phyloP scores from a whole-genome alignment of 164 flowering plant species.

The Echeveria elegans region DNA sequence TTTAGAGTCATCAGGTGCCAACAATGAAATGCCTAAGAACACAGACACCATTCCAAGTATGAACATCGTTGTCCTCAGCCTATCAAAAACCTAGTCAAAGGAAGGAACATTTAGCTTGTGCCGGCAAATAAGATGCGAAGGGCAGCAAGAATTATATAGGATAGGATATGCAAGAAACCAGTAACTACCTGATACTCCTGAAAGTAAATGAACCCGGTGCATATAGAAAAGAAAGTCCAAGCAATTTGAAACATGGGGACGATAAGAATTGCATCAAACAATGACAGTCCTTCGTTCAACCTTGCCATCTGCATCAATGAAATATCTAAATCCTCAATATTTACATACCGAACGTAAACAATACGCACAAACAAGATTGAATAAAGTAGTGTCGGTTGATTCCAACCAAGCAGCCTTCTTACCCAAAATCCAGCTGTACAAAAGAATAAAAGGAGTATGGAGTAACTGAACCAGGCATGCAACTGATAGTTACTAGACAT shows the following conservation, averaged over 20 bases:
- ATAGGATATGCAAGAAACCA: neutral
- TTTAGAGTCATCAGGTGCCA: conserved; percentile 91
- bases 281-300: conserved; percentile 84
- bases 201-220: conserved; percentile 92
- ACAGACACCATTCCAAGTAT: conserved; percentile 79
- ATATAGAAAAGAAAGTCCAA: conserved; percentile 97
- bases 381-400: neutral
- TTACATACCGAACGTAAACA: neutral
- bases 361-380: neutral
- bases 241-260: conserved; percentile 98
- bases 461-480: conserved; percentile 95
- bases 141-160: neutral
- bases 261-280: conserved; percentile 90
- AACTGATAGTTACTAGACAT: conserved; percentile 70
- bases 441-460: conserved; percentile 76
- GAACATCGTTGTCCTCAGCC: conserved; percentile 79
- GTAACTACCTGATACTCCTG: conserved; percentile 88
- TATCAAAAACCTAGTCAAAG: conserved; percentile 65
- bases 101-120: neutral
- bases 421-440: conserved; percentile 99
- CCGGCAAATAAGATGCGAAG: neutral
- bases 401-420: conserved; percentile 12
- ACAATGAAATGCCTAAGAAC: conserved; percentile 82
- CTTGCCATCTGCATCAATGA: conserved; percentile 75
- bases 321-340: neutral